A percentile compares a stretch with the other conserved stretches of the same genome.
Conservation (phyloP, 1,284 basidiomycete genomes). For the Melampsora americana region DNA sequence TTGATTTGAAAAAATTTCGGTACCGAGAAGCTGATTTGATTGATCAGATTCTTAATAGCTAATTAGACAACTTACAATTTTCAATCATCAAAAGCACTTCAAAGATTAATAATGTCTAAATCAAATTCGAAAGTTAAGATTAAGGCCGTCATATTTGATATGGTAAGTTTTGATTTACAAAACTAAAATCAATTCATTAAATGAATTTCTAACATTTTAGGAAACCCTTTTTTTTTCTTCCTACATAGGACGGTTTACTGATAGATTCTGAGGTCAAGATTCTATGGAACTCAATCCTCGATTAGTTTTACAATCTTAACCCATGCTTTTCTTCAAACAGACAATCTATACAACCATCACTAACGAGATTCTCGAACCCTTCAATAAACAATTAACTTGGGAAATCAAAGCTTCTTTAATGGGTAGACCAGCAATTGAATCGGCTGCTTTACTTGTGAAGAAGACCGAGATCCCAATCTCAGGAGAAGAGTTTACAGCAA, state of each 20-base stretch:
- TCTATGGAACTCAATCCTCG: background rate
- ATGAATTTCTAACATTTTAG: no score
- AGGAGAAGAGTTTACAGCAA: conserved; percentile 6
- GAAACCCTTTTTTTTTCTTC: no score
- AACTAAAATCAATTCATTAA: no score
- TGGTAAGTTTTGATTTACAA: conserved; percentile 45
- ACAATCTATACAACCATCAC: conserved; percentile 52
- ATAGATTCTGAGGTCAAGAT: conserved; percentile 51
- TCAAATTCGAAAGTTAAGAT: conserved; percentile 34
- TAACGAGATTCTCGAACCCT: conserved; percentile 52
- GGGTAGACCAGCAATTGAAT: conserved; percentile 53
- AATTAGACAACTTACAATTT: no score
- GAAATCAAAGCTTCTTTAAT: conserved; percentile 54
- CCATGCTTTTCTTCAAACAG: background rate
- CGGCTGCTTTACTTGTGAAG: conserved; percentile 46
- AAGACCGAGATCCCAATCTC: conserved; percentile 19
- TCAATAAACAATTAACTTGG: conserved; percentile 54
- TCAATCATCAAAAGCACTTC: no score
- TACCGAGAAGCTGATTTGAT: no score
- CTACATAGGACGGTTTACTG: conserved; percentile 53
- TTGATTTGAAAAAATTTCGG: no score
- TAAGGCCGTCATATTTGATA: conserved; percentile 49
- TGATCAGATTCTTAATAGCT: no score
- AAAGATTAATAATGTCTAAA: background rate
- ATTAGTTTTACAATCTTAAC: background rate